Evolutionary conservation across 805 yeast genomes (phyloP).

Genomic region (Cyberlindnera nakhonratchasimensis): DNA sequence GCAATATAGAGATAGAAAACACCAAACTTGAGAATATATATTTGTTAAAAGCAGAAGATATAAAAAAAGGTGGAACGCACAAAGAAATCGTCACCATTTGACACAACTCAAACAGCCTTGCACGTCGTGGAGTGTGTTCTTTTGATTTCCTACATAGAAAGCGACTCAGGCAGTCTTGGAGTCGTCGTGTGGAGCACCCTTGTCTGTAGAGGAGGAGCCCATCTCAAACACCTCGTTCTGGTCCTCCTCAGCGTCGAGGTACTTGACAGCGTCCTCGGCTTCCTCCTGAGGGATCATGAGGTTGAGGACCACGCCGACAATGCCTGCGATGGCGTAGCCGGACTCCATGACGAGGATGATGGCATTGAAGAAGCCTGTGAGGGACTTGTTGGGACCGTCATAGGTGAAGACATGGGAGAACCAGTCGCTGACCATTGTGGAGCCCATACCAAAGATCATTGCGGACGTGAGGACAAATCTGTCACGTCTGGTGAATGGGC

Average conservation of each 20-base stretch:
- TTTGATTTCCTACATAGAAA: not conserved
- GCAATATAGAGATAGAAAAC: not conserved
- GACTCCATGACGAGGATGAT: conserved; percentile 67
- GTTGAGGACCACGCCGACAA: conserved; percentile 59
- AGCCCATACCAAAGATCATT: conserved; percentile 62
- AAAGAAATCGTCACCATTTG: not conserved
- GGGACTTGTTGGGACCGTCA: conserved; percentile 49
- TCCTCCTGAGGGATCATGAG: conserved; percentile 57
- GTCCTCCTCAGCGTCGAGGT: conserved; percentile 18
- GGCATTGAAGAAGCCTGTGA: conserved; percentile 63
- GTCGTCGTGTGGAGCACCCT: not conserved
- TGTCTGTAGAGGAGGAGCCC: conserved; percentile 12
- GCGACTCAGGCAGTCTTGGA: not conserved
- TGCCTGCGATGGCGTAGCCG: conserved; percentile 68
- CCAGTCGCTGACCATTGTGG: conserved; percentile 64
- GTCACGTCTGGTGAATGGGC: conserved; percentile 63
- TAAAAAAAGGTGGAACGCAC: not conserved
- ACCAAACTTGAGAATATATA: too few relatives aligned
- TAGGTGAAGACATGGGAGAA: conserved; percentile 64
- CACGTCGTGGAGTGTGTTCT: not conserved
- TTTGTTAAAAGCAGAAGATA: not conserved
- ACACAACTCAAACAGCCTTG: not conserved
- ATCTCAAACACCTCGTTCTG: conserved; percentile 15
- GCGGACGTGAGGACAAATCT: conserved; percentile 66
- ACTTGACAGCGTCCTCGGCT: conserved; percentile 30